Conservation (phyloP, 805 yeast species). For the Sugiyamaella qingdaonensis region DNA sequence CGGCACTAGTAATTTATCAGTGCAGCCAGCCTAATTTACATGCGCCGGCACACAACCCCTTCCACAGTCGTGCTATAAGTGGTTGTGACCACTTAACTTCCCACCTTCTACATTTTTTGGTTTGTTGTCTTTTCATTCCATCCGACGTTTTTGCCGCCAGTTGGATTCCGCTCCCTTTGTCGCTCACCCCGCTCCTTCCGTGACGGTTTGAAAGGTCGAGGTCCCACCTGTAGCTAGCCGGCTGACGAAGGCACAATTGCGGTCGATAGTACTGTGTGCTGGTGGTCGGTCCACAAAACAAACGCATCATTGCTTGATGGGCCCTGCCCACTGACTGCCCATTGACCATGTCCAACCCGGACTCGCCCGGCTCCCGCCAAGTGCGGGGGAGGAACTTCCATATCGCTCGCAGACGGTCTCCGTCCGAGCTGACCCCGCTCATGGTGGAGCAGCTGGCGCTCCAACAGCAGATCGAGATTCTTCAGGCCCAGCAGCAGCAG, state of each 20-base stretch:
- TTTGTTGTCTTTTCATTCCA: background rate
- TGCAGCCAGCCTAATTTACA: conserved; percentile 4
- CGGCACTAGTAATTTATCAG: conserved; percentile 1
- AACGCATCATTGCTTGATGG: background rate
- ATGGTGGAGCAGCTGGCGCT: conserved; percentile 77
- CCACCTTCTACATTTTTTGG: background rate
- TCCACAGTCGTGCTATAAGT: background rate
- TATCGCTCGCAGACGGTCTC: conserved; percentile 95
- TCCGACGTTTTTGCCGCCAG: background rate
- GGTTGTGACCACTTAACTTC: conserved; percentile 1
- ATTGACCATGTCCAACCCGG: conserved; percentile 1
- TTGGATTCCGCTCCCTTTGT: background rate
- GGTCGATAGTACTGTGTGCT: background rate
- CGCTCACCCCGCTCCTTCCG: background rate
- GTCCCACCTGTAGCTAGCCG: background rate
- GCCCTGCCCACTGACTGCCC: background rate
- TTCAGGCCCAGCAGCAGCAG: conserved; percentile 90
- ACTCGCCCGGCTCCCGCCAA: conserved; percentile 3
- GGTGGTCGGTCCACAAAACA: background rate
- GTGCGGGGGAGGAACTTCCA: conserved; percentile 52
- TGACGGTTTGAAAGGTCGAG: background rate
- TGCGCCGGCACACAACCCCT: background rate
- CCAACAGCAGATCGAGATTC: conserved; percentile 88
- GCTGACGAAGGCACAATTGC: background rate
- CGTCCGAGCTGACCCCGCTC: conserved; percentile 87